Evolutionary conservation across 192 early-diverging fungal genomes (phyloP).

Genomic region (Radiomyces spectabilis): DNA sequence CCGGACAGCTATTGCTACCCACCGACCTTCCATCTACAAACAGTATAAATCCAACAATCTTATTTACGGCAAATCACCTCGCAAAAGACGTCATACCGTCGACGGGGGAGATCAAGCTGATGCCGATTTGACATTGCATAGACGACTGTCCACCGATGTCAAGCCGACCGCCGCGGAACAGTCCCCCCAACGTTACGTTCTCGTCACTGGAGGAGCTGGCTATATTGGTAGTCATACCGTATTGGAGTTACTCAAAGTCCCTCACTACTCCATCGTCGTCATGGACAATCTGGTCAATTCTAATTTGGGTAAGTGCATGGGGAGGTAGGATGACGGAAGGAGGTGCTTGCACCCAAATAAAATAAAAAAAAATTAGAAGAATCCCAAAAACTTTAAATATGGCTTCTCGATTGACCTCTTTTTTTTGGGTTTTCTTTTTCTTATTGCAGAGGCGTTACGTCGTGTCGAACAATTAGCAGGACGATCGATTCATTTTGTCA

Average conservation of each 20-base stretch:
- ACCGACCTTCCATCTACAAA: too few species aligned
- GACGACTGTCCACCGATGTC: too few species aligned
- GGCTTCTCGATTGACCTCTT: slow-evolving; percentile 1
- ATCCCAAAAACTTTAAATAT: background rate
- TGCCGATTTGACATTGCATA: too few species aligned
- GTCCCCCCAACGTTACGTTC: too few species aligned
- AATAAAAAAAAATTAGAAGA: background rate
- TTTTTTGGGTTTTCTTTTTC: background rate
- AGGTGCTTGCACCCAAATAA: background rate
- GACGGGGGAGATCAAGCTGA: too few species aligned
- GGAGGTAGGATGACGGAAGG: too few species aligned
- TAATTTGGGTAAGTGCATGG: slow-evolving; percentile 19
- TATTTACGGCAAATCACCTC: too few species aligned
- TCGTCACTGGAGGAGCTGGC: slow-evolving; percentile 74
- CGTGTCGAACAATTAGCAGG: slow-evolving; percentile 56
- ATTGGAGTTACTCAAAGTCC: slow-evolving; percentile 66
- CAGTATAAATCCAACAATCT: too few species aligned
- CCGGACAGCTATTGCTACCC: too few species aligned
- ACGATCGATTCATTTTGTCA: slow-evolving; percentile 55
- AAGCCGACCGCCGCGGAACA: too few species aligned
- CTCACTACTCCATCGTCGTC: slow-evolving; percentile 78
- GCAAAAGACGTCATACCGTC: too few species aligned
- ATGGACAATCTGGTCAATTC: slow-evolving; percentile 89
- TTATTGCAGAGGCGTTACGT: slow-evolving; percentile 51
- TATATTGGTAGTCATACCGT: slow-evolving; percentile 96